These are phyloP conservation scores for Coniella lustricola DNA, from an alignment of 2,329 filamentous ascomycete genomes.

Conservation along the genomic window DNA sequence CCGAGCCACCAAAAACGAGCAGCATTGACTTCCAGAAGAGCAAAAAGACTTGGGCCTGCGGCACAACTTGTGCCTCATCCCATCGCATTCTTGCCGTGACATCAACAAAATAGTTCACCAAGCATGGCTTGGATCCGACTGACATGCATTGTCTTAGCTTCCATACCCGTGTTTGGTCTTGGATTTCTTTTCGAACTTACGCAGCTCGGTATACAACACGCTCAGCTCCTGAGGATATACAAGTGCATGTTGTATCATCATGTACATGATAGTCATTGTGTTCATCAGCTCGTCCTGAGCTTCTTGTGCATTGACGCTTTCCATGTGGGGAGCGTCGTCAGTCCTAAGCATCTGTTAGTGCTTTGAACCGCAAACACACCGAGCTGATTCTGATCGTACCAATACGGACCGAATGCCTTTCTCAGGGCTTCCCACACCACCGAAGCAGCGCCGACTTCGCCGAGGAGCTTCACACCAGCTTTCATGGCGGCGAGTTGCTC, in stretches of 20 bases:
- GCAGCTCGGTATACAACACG: slow-evolving; percentile 40
- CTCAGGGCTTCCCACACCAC: slow-evolving; percentile 45
- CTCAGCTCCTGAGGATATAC: slow-evolving; percentile 44
- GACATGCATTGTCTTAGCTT: slow-evolving; percentile 19
- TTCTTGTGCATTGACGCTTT: slow-evolving; percentile 37
- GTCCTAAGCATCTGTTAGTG: slow-evolving; percentile 29
- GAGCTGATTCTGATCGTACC: slow-evolving; percentile 30
- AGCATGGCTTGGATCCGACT: slow-evolving; percentile 56
- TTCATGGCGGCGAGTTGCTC: slow-evolving; percentile 54
- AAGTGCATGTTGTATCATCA: slow-evolving; percentile 50
- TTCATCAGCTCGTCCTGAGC: slow-evolving; percentile 55
- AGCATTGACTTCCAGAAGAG: slow-evolving; percentile 89
- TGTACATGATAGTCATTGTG: slow-evolving; percentile 57
- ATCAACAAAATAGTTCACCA: slow-evolving; percentile 67
- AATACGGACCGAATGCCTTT: slow-evolving; percentile 44
- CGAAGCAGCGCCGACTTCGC: slow-evolving; percentile 42
- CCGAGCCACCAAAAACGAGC: slow-evolving; percentile 73
- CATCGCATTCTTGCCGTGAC: slow-evolving; percentile 63
- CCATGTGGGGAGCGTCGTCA: slow-evolving; percentile 36
- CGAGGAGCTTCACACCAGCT: slow-evolving; percentile 43
- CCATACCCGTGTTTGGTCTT: slow-evolving; percentile 4
- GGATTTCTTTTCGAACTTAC: slow-evolving; percentile 34
- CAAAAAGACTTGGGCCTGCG: slow-evolving; percentile 63
- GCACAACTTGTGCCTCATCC: slow-evolving; percentile 59
- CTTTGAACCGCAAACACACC: not conserved